A percentile compares a stretch with the other conserved stretches of the same genome.
Evolutionary conservation across 2,329 filamentous ascomycete genomes (phyloP).

Genomic region (Lecanicillium sp.): DNA sequence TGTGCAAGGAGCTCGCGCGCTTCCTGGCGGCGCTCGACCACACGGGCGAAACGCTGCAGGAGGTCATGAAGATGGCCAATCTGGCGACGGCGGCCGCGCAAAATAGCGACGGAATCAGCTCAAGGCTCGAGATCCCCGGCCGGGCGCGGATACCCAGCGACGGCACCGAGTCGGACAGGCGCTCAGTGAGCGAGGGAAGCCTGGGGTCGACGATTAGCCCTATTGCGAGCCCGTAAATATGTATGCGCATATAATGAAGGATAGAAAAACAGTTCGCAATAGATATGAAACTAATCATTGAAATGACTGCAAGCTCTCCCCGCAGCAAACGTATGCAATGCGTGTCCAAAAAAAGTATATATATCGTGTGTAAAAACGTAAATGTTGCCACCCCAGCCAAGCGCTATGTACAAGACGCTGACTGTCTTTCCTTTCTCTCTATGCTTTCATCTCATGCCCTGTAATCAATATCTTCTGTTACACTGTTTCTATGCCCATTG

Average conservation of each 20-base stretch:
- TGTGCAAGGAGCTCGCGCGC: slow-evolving; percentile 91
- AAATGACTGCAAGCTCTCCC: slow-evolving; percentile 1
- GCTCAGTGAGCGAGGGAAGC: slow-evolving; percentile 34
- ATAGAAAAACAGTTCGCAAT: neutral
- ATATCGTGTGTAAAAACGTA: too few species aligned
- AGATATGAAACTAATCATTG: neutral
- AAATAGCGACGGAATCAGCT: neutral
- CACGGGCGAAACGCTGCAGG: slow-evolving; percentile 70
- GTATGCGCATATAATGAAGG: too few species aligned
- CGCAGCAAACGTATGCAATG: slow-evolving; percentile 5
- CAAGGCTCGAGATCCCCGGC: slow-evolving; percentile 27
- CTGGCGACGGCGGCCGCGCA: slow-evolving; percentile 19
- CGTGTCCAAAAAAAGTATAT: slow-evolving; percentile 1
- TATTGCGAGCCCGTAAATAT: slow-evolving; percentile 11
- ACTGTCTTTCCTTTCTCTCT: too few species aligned
- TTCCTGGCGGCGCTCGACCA: slow-evolving; percentile 91
- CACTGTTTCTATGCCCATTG: too few species aligned
- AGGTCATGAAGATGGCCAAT: slow-evolving; percentile 61
- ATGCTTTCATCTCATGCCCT: too few species aligned
- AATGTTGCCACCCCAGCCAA: too few species aligned
- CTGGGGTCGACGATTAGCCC: slow-evolving; percentile 31
- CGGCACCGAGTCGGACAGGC: slow-evolving; percentile 30
- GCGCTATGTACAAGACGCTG: too few species aligned
- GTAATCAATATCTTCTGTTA: too few species aligned
- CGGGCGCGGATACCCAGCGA: slow-evolving; percentile 29